Evolutionary conservation across 139 green algal species (phyloP).

Genomic region (Chlamydomonas incerta): DNA sequence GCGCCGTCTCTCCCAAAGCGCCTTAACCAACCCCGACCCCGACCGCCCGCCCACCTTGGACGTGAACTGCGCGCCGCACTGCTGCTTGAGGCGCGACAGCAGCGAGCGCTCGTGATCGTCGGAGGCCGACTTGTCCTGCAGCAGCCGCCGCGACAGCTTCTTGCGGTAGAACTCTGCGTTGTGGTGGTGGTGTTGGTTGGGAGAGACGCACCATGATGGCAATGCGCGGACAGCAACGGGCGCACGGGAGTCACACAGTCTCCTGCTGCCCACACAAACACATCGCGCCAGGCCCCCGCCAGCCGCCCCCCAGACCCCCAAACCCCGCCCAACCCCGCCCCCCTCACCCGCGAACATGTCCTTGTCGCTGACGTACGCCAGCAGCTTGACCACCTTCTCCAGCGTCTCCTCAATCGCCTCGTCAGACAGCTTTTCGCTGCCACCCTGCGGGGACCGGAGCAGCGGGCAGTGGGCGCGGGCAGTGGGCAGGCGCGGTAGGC

Average conservation of each 20-base stretch:
- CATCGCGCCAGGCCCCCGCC: too few relatives aligned
- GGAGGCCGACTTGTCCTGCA: conserved; percentile 84
- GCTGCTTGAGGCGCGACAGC: conserved; percentile 97
- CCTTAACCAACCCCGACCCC: neutral
- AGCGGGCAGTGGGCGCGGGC: too few relatives aligned
- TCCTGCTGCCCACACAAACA: too few relatives aligned
- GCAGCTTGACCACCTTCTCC: conserved; percentile 97
- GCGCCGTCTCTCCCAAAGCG: too few relatives aligned
- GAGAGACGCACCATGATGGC: too few relatives aligned
- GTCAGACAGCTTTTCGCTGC: conserved; percentile 94
- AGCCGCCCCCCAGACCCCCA: too few relatives aligned
- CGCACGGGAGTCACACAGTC: too few relatives aligned
- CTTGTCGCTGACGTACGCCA: conserved; percentile 94
- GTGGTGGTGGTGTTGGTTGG: too few relatives aligned
- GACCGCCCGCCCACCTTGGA: conserved; percentile 71
- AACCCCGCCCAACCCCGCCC: too few relatives aligned
- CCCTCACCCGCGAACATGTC: conserved; percentile 45
- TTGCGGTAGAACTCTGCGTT: conserved; percentile 98
- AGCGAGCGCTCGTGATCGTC: conserved; percentile 97
- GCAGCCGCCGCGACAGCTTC: conserved; percentile 86
- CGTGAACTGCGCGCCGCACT: conserved; percentile 97
- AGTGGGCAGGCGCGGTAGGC: too few relatives aligned
- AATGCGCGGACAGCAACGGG: too few relatives aligned
- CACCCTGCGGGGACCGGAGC: conserved; percentile 66
- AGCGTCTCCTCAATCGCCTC: conserved; percentile 95